Percentiles rank a stretch among this genome's conserved stretches.
phyloP scores from a whole-genome alignment of 371 early-diverging fungal genomes.

The Syncephalis fuscata region DNA sequence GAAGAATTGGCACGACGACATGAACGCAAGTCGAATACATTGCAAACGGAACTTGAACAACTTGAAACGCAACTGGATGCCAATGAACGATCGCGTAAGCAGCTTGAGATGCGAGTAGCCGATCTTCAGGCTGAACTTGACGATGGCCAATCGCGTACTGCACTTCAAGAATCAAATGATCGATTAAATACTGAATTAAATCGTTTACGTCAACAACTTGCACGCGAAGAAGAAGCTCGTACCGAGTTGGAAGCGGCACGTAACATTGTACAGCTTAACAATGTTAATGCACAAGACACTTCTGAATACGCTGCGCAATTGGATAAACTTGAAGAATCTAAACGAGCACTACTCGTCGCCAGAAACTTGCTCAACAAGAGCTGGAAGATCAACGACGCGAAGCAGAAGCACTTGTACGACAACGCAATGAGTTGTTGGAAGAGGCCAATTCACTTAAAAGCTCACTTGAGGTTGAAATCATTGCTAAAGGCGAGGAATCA shows the following conservation, averaged over 20 bases:
- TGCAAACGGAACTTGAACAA: slow-evolving; percentile 46
- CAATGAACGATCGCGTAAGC: slow-evolving; percentile 34
- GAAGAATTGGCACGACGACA: slow-evolving; percentile 57
- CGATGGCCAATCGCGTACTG: slow-evolving; percentile 29
- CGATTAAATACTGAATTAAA: slow-evolving; percentile 45
- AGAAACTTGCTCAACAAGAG: slow-evolving; percentile 57
- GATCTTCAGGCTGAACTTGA: slow-evolving; percentile 32
- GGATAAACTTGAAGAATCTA: slow-evolving; percentile 58
- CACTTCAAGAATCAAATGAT: slow-evolving; percentile 28
- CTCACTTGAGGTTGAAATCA: slow-evolving; percentile 38
- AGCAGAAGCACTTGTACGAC: slow-evolving; percentile 24
- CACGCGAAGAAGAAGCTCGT: slow-evolving; percentile 35
- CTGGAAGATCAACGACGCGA: slow-evolving; percentile 51
- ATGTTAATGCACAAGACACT: slow-evolving; percentile 26
- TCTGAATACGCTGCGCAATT: slow-evolving; percentile 48
- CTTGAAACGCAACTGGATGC: slow-evolving; percentile 42
- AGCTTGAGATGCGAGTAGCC: slow-evolving; percentile 37
- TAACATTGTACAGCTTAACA: slow-evolving; percentile 25
- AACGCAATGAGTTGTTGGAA: slow-evolving; percentile 28
- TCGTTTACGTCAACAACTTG: slow-evolving; percentile 35
- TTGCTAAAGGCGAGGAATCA: slow-evolving; percentile 26
- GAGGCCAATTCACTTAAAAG: slow-evolving; percentile 48
- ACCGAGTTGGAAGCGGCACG: slow-evolving; percentile 24
- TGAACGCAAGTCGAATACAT: slow-evolving; percentile 52
- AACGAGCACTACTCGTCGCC: slow-evolving; percentile 54